Base-by-base conservation (phyloP, 2,329 filamentous ascomycete genomes). In the Laburnicola sp. region DNA sequence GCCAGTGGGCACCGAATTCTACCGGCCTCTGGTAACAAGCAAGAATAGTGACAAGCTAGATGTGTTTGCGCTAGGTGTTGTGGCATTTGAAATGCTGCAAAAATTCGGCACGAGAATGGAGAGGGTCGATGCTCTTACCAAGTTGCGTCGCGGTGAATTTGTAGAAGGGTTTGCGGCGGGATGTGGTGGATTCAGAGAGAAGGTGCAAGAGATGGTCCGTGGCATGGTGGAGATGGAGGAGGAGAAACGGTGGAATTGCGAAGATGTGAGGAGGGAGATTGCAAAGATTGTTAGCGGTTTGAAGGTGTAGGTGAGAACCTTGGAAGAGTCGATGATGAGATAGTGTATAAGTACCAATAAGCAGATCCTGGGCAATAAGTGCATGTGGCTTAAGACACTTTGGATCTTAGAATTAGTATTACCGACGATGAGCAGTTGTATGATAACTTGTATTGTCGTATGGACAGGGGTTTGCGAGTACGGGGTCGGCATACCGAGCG, bases 1-100 rank as follows among this genome's bases (percentile, higher is more conserved):
- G 41, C 75, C 78, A 0, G 82, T 85, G 2, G 84, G 84, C 0
- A 87, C 85, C 0, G 80, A 83, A 50, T 80, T 85, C 53, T 86
- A 87, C 58, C 79, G 82, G 4, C 85, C 84, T 0, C 58, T 78
- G 0, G 45, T 46, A 10, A 51, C 51, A 30, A 55, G 54, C 10
- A 51, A 51, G 2, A 64, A 64, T 4, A 80, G 75, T 60, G 78
- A 80, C 50, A 83, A 81, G 47, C 68, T 86, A 1, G 85, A 87
- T 54, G 75, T 86, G 0, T 87, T 81, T 59, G 80, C 83, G 0
- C 71, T 87, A 1, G 85, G 84, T 0, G 78, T 87, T 8, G 81
- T 87, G 27, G 72, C 83, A 0, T 83, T 86, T 37, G 86, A 88
- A 65, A 73, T 87, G 39, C 58, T 86, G 0, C 81, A 79, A 54